Conservation (phyloP, 768 basidiomycete species). For the Agrocybe praecox region DNA sequence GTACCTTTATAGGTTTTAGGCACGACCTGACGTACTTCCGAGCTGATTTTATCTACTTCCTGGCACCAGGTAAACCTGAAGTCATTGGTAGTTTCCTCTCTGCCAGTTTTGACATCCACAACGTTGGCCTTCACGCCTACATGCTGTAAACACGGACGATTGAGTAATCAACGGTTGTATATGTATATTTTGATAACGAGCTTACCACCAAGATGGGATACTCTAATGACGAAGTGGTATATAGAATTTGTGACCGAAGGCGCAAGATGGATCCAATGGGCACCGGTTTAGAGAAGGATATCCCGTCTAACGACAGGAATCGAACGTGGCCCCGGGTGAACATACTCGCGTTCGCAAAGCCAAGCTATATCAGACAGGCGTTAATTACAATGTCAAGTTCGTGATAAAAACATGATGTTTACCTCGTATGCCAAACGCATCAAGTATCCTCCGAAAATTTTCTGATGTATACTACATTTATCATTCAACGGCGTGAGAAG, state of each 20-base stretch:
- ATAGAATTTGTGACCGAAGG: slow-evolving; percentile 68
- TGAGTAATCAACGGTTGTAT: background rate
- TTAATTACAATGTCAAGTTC: background rate
- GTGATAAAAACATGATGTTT: slow-evolving; percentile 4
- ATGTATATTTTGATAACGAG: background rate
- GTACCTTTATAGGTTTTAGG: slow-evolving; percentile 73
- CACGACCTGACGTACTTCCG: slow-evolving; percentile 49
- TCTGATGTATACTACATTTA: slow-evolving; percentile 66
- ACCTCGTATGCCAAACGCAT: slow-evolving; percentile 77
- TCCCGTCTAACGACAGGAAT: slow-evolving; percentile 79
- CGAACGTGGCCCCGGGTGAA: slow-evolving; percentile 68
- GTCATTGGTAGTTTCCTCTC: slow-evolving; percentile 70
- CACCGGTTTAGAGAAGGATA: slow-evolving; percentile 79
- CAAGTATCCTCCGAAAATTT: slow-evolving; percentile 77
- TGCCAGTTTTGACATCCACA: slow-evolving; percentile 66
- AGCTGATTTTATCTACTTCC: slow-evolving; percentile 29
- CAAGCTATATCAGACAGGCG: slow-evolving; percentile 49
- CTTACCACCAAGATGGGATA: slow-evolving; percentile 65
- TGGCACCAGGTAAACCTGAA: slow-evolving; percentile 76
- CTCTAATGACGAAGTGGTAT: slow-evolving; percentile 51
- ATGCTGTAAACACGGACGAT: slow-evolving; percentile 45
- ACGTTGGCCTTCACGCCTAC: slow-evolving; percentile 74
- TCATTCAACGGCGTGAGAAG: background rate
- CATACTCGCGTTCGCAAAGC: slow-evolving; percentile 69
- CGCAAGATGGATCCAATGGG: slow-evolving; percentile 84